Evolutionary conservation across 768 basidiomycete genomes (phyloP), one percentile per base, ranked within the genome.

Genomic region (Terana coerulea): DNA sequence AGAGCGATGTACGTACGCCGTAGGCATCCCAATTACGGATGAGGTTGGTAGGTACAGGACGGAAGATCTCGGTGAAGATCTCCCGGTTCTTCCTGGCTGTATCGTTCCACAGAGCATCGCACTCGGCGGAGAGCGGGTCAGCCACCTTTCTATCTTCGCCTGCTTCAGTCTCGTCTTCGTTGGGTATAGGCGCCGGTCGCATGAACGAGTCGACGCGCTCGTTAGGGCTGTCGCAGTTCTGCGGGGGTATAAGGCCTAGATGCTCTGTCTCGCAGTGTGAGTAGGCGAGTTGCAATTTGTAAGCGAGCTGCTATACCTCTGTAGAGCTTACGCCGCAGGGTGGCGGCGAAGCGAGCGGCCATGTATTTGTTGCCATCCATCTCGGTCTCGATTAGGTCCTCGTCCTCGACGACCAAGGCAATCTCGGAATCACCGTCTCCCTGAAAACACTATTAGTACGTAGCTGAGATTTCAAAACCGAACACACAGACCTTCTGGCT

Each of bases 341-440:
- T 78, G 2, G 92, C 77, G 0, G 95, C 95, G 61, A 98, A 92
- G 39, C 86, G 84, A 24, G 80, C 72, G 0, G 83, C 95, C 64
- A 74, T 67, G 66, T 85, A 91, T 24, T 77, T 76, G 56, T 78
- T 65, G 2, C 93, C 91, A 59, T 92, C 74, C 93, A 97, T 95
- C 14, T 64, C 76, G 3, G 84, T 79, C 24, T 77, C 73, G 34
- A 99, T 73, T 71, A 81, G 73, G 44, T 95, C 91, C 0, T 76
- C 70, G 61, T 99, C 95, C 67, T 98, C 95, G 26, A 97, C 86
- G 17, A 98, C 83, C 7, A 97, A 69, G 6, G 89, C 91, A 56
- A 98, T 95, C 70, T 98, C 97, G 1, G 92, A 95, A 67, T 95
- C 93, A 29, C 91, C 92, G 57, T 95, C 88, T 22, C 95, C 95